These are phyloP conservation scores for Ustilago curta DNA, from an alignment of 1,284 basidiomycete species.

Conservation along the genomic window DNA sequence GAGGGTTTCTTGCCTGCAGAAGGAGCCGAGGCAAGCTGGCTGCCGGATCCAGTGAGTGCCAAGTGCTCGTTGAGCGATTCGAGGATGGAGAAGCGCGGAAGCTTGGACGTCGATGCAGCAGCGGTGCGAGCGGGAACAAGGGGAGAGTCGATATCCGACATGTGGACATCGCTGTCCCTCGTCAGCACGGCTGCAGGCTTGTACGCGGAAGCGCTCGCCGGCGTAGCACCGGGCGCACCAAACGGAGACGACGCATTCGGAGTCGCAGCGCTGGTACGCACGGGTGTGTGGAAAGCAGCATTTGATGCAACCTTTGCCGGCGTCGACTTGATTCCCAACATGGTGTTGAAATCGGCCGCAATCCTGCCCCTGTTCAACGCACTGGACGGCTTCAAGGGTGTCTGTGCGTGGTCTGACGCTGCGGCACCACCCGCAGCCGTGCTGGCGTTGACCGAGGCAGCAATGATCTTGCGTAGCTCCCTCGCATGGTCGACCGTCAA, in stretches of 20 bases:
- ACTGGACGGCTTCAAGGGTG: conserved; percentile 38
- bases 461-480: conserved; percentile 49
- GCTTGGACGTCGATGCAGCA: not conserved
- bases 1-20: conserved; percentile 23
- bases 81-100: conserved; percentile 26
- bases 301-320: conserved; percentile 17
- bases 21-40: conserved; percentile 19
- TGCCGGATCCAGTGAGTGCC: conserved; percentile 30
- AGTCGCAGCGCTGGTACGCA: not conserved
- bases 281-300: conserved; percentile 34
- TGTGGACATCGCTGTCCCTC: conserved; percentile 18
- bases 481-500: conserved; percentile 44
- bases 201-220: conserved; percentile 40
- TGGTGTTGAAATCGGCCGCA: conserved; percentile 21
- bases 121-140: conserved; percentile 6
- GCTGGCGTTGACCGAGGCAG: conserved; percentile 30
- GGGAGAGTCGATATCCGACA: conserved; percentile 46
- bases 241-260: conserved; percentile 18
- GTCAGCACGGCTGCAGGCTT: conserved; percentile 9
- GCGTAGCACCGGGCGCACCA: conserved; percentile 24
- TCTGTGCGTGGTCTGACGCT: not conserved
- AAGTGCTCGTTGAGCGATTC: conserved; percentile 60
- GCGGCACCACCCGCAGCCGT: conserved; percentile 2
- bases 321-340: conserved; percentile 37
- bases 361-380: conserved; percentile 36